Percentiles rank a stretch among this genome's conserved stretches.
Evolutionary conservation across 345 rosid species (phyloP).

Genomic region (Moricandia moricandioides): DNA sequence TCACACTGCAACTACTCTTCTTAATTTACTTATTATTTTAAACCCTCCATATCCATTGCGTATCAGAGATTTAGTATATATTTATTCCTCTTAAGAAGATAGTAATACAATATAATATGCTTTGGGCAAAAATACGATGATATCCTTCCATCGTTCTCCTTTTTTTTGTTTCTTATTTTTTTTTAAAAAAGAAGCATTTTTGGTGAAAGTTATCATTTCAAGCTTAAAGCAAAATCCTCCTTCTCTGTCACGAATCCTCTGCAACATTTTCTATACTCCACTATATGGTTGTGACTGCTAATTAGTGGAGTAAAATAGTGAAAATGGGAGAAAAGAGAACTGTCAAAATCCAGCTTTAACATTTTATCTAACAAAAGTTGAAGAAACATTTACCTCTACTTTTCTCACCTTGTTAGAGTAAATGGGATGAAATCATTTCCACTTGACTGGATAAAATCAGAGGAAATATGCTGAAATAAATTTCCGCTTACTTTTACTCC

Average conservation of each 20-base stretch:
- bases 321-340: not conserved
- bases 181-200: not conserved
- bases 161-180: not conserved
- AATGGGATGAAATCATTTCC: not conserved
- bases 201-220: constrained; percentile 24
- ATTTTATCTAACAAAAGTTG: not conserved
- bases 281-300: not conserved
- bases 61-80: constrained; percentile 4
- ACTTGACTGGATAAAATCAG: not conserved
- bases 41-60: constrained; percentile 22
- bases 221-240: constrained; percentile 28
- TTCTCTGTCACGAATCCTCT: constrained; percentile 31
- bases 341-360: not conserved
- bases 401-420: not conserved
- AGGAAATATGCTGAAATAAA: too few species aligned
- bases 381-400: not conserved
- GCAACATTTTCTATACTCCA: constrained; percentile 3
- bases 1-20: constrained; percentile 35
- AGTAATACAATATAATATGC: not conserved
- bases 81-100: constrained; percentile 8
- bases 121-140: constrained; percentile 1
- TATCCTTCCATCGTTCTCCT: not conserved
- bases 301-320: not conserved
- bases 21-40: not conserved
- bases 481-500: too few species aligned